Evolutionary conservation across 768 basidiomycete genomes (phyloP), one percentile per base, ranked within the genome.

Genomic region (Termitomyces sp.): DNA sequence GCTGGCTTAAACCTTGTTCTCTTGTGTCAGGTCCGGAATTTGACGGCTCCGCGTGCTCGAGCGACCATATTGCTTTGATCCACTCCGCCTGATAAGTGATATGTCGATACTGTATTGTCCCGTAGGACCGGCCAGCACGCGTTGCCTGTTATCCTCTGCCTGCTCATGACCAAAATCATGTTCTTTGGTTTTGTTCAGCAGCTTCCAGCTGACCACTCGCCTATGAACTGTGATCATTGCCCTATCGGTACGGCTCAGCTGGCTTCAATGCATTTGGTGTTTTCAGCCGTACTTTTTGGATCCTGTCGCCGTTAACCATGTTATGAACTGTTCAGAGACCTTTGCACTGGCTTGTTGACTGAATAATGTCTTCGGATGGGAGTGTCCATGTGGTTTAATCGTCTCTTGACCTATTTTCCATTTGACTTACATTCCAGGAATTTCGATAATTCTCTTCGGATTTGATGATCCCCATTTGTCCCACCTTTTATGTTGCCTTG

Each of bases 391-490:
- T 69, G 63, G 66, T 35, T 7, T 22, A 33, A 46, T 35, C 48
- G 40, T 59, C 57, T 58, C 51, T 63, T 62, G 46, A 32, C 53
- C 22, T 58, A 6, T 33, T 46, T 28, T 48, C 35, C 54, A n/a
- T 35, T 28, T 28, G 2, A 28, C 28, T 4, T 28, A 28, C 28
- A 28, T 28, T 16, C 54, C 16, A 32, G 40, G 40, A 15, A 4
- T 57, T 39, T 22, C 45, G 44, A 40, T 44, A 40, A 32, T 58
- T 55, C 11, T 58, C 45, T 60, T 55, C 49, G 36, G 54, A 38
- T 55, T 53, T 11, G n/a, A 35, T 18, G 32, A 49, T 35, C 55
- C 39, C 66, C 68, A 67, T 67, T 65, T 66, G 64, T 64, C 28
- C 11, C 33, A 56, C 32, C 33, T 50, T 28, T 44, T 51, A 58